phyloP scores from a whole-genome alignment of 1,284 basidiomycete species.

The Marasmius sp. region DNA sequence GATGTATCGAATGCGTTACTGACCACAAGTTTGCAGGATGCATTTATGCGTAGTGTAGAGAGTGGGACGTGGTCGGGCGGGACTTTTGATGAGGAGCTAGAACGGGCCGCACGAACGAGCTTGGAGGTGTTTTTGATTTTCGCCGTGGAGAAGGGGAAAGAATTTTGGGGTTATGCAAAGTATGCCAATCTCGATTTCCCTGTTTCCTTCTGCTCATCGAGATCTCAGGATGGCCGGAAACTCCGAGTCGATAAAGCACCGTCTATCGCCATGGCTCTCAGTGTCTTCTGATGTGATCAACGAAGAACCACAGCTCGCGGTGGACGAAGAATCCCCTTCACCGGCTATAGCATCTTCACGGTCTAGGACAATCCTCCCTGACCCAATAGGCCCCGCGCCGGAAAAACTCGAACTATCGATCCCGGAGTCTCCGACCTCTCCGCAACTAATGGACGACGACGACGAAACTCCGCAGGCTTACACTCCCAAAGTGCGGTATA shows the following conservation, averaged over 20 bases:
- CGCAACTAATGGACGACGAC: no score
- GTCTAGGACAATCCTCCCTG: no score
- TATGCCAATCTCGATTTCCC: constrained; percentile 23
- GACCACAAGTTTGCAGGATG: constrained; percentile 49
- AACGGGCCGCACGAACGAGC: constrained; percentile 89
- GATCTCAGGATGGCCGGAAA: neutral
- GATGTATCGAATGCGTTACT: neutral
- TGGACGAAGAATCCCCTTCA: no score
- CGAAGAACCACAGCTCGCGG: no score
- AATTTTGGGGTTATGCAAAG: constrained; percentile 88
- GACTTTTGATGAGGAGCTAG: constrained; percentile 88
- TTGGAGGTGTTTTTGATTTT: constrained; percentile 87
- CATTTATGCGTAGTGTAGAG: constrained; percentile 82
- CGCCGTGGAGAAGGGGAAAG: constrained; percentile 87
- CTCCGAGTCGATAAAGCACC: neutral
- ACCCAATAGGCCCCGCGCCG: no score
- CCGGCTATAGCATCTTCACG: no score
- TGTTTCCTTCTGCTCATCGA: neutral
- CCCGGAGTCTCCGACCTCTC: no score
- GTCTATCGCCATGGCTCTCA: neutral
- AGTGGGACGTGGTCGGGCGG: constrained; percentile 90
- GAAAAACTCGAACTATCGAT: no score
- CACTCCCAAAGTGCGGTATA: no score
- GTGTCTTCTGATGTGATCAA: no score
- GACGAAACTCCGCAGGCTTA: no score